A percentile compares a stretch with the other conserved stretches of the same genome.
Conservation (phyloP, 768 basidiomycete species). For the Podaxis carcinomalis region DNA sequence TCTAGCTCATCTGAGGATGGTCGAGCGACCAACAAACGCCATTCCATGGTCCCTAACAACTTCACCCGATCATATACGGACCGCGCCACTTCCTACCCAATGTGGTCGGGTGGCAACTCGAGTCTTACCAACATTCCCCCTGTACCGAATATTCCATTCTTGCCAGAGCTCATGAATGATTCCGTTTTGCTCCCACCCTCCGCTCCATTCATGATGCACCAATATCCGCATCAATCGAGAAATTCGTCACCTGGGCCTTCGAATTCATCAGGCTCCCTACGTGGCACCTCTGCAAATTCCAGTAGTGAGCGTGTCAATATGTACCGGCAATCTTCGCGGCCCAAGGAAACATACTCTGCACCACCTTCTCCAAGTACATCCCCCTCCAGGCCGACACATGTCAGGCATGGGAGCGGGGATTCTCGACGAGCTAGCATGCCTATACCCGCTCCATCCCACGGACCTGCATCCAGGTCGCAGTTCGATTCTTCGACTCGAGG, state of each 20-base stretch:
- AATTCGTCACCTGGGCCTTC: conserved; percentile 30
- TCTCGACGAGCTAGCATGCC: conserved; percentile 23
- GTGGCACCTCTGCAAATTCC: conserved; percentile 29
- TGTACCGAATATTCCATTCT: conserved; percentile 35
- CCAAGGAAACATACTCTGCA: conserved; percentile 15
- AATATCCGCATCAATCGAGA: conserved; percentile 41
- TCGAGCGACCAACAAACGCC: conserved; percentile 36
- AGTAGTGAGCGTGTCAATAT: conserved; percentile 26
- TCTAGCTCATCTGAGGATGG: conserved; percentile 58
- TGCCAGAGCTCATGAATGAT: conserved; percentile 49
- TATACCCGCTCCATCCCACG: conserved; percentile 3
- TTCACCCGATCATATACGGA: conserved; percentile 21
- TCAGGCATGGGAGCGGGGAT: conserved; percentile 21
- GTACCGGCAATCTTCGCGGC: conserved; percentile 14
- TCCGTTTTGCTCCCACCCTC: conserved; percentile 70
- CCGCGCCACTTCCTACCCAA: conserved; percentile 29
- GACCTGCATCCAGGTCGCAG: conserved; percentile 15
- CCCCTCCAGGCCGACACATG: conserved; percentile 15
- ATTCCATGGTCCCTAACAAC: conserved; percentile 27
- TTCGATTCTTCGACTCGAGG: conserved; percentile 21
- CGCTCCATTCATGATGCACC: conserved; percentile 72
- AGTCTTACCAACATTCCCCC: conserved; percentile 33
- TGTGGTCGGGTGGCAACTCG: conserved; percentile 36
- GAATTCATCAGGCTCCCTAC: conserved; percentile 31
- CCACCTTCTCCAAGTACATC: conserved; percentile 15